Percentiles rank a stretch among this genome's conserved stretches.
These are phyloP conservation scores for Sarocladium kiliense DNA, from an alignment of 2,329 filamentous ascomycete genomes.

Conservation along the genomic window DNA sequence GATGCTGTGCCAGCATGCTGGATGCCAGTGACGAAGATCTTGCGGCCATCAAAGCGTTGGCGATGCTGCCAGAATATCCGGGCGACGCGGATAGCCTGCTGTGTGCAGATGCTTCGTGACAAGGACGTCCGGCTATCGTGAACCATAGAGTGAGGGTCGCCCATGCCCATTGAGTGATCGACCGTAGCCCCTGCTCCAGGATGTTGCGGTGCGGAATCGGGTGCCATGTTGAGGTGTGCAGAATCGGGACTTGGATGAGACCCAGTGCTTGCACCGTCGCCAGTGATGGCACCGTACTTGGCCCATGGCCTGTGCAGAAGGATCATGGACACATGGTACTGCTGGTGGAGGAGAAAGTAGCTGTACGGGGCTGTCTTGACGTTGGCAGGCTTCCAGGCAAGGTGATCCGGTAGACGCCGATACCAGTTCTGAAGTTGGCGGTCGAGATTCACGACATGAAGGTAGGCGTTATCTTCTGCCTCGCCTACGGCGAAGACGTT, in stretches of 20 bases:
- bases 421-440: constrained; percentile 52
- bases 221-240: constrained; percentile 13
- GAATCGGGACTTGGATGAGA: constrained; percentile 27
- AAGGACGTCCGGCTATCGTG: constrained; percentile 38
- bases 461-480: constrained; percentile 40
- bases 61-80: constrained; percentile 51
- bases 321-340: constrained; percentile 49
- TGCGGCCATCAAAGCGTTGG: constrained; percentile 44
- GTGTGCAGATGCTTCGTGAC: constrained; percentile 47
- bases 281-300: constrained; percentile 37
- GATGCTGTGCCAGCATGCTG: constrained; percentile 51
- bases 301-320: constrained; percentile 49
- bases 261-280: constrained; percentile 23
- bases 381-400: constrained; percentile 44
- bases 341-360: constrained; percentile 51
- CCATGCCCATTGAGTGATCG: constrained; percentile 20
- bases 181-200: constrained; percentile 14
- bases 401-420: constrained; percentile 41
- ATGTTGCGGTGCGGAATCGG: constrained; percentile 14
- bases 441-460: constrained; percentile 45
- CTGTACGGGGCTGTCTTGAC: constrained; percentile 43
- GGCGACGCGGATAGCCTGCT: constrained; percentile 47
- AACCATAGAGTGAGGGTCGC: constrained; percentile 28
- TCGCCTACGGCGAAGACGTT: constrained; percentile 24
- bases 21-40: constrained; percentile 44